Percentiles rank a stretch among this genome's conserved stretches.
These are phyloP conservation scores for Wickerhamiella pararugosa DNA, from an alignment of 1,139 yeast genomes.

Conservation along the genomic window DNA sequence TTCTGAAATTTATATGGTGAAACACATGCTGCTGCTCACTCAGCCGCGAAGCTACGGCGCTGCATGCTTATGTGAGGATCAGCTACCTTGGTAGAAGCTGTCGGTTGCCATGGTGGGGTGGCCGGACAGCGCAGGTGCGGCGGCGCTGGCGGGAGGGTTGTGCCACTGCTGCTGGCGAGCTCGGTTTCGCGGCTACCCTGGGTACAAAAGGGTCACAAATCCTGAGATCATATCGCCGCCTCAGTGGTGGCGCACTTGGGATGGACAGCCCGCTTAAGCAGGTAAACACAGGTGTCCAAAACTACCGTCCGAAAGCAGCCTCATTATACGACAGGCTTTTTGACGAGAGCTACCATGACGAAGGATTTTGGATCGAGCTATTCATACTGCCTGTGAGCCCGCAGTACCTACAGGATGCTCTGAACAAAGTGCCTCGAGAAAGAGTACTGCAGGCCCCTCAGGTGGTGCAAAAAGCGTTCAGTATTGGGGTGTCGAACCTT, in stretches of 20 bases:
- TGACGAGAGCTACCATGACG: slow-evolving; percentile 11
- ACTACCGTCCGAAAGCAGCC: slow-evolving; percentile 24
- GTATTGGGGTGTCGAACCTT: slow-evolving; percentile 18
- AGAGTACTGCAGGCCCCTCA: slow-evolving; percentile 15
- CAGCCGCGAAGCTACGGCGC: too few species aligned
- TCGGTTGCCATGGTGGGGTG: too few species aligned
- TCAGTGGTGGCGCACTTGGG: slow-evolving; percentile 6
- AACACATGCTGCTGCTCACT: too few species aligned
- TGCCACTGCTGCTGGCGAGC: too few species aligned
- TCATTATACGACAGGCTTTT: slow-evolving; percentile 24
- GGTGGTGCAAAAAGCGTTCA: slow-evolving; percentile 19
- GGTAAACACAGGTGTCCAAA: slow-evolving; percentile 20
- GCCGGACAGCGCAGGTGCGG: too few species aligned
- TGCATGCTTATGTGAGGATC: too few species aligned
- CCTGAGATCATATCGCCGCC: too few species aligned
- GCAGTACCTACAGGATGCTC: slow-evolving; percentile 16
- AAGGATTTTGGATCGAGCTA: slow-evolving; percentile 29
- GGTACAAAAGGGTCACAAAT: too few species aligned
- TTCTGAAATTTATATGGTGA: too few species aligned
- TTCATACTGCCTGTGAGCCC: slow-evolving; percentile 24
- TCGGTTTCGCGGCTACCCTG: too few species aligned
- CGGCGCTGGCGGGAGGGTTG: too few species aligned
- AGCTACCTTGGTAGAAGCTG: too few species aligned
- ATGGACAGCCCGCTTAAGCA: slow-evolving; percentile 24
- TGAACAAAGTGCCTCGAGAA: slow-evolving; percentile 18